A percentile compares a stretch with the other conserved stretches of the same genome.
Evolutionary conservation across 345 rosid genomes (phyloP).

Genomic region (Cardiospermum halicacabum): DNA sequence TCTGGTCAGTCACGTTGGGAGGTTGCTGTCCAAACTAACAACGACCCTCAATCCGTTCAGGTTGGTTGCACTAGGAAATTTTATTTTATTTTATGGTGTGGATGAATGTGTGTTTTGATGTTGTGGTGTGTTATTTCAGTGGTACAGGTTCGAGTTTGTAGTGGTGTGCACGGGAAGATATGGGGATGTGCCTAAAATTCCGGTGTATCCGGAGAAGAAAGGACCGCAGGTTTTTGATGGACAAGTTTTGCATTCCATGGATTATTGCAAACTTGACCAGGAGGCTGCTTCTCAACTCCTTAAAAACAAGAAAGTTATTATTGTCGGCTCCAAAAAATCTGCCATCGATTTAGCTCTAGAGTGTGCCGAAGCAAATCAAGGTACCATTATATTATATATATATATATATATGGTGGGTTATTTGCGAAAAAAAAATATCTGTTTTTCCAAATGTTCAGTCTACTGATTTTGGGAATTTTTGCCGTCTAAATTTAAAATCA

Average conservation of each 20-base stretch:
- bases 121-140: slow-evolving; percentile 31
- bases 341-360: slow-evolving; percentile 91
- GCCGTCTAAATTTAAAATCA: no score
- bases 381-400: slow-evolving; percentile 21
- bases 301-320: slow-evolving; percentile 55
- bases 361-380: slow-evolving; percentile 83
- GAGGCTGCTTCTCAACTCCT: slow-evolving; percentile 55
- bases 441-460: no score
- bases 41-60: slow-evolving; percentile 52
- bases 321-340: slow-evolving; percentile 83
- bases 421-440: no score
- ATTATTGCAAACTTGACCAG: slow-evolving; percentile 78
- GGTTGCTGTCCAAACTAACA: slow-evolving; percentile 54
- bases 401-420: background rate
- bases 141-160: slow-evolving; percentile 71
- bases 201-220: slow-evolving; percentile 43
- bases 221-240: slow-evolving; percentile 73
- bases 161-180: slow-evolving; percentile 75
- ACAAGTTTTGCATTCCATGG: slow-evolving; percentile 62
- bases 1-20: slow-evolving; percentile 78
- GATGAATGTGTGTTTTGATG: background rate
- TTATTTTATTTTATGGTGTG: background rate
- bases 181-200: slow-evolving; percentile 68
- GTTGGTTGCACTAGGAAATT: slow-evolving; percentile 26
- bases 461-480: no score